Conservation (phyloP, 495 filamentous ascomycete genomes). For the Pseudomonodictys pantanalensis region DNA sequence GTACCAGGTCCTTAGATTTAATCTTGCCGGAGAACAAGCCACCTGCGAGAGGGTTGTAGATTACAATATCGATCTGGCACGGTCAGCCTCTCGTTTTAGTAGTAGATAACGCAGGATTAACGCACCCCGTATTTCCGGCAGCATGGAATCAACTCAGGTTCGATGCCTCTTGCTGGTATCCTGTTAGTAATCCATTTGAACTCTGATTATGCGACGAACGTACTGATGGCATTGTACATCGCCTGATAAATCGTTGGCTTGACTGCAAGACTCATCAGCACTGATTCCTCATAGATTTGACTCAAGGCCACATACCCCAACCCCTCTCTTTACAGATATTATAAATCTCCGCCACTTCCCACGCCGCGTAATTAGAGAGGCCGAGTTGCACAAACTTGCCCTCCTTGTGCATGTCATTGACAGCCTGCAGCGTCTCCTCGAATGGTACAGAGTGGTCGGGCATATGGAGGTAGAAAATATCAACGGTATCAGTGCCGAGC, state of each 20-base stretch:
- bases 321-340: slow-evolving; percentile 75
- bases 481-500: slow-evolving; percentile 70
- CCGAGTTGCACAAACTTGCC: slow-evolving; percentile 85
- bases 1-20: slow-evolving; percentile 53
- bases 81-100: too few species aligned
- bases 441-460: slow-evolving; percentile 67
- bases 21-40: slow-evolving; percentile 85
- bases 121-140: slow-evolving; percentile 85
- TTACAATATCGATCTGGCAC: slow-evolving; percentile 79
- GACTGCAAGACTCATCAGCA: slow-evolving; percentile 33
- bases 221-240: slow-evolving; percentile 64
- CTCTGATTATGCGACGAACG: not conserved
- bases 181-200: not conserved
- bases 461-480: slow-evolving; percentile 88
- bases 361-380: slow-evolving; percentile 81
- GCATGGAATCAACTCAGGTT: slow-evolving; percentile 73
- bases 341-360: slow-evolving; percentile 86
- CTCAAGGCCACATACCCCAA: slow-evolving; percentile 46
- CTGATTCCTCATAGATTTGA: not conserved
- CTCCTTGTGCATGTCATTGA: slow-evolving; percentile 78
- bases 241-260: slow-evolving; percentile 65
- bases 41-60: slow-evolving; percentile 89
- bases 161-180: slow-evolving; percentile 59
- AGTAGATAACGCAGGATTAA: too few species aligned
- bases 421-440: slow-evolving; percentile 70